Base-by-base conservation (phyloP, 192 early-diverging fungal genomes). In the Coemansia sp. region DNA sequence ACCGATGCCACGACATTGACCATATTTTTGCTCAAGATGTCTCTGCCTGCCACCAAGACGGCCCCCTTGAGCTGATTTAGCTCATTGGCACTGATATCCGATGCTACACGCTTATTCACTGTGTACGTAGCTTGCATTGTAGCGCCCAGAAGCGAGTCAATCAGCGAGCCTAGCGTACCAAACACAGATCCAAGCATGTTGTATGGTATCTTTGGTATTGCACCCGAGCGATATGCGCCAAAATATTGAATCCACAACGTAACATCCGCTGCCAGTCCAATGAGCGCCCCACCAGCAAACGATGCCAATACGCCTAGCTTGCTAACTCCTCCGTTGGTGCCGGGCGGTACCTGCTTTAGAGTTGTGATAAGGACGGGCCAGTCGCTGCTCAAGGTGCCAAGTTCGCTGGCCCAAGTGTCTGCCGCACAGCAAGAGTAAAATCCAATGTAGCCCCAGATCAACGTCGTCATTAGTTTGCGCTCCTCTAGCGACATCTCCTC, bases 251-350 rank as follows among this genome's bases (percentile, higher is more conserved):
- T 17, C 57, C 77, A 64, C 16, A 91, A 60, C 2, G 85, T 74
- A 55, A 90, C 33, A 13, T 84, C 80, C 11, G 87, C 89, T 0
- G 84, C 70, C 10, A 91, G 40, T 10, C 94, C 95, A 33, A 95
- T 85, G 21, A 88, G 64, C 5, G 85, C 63, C 30, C 94, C 95
- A 23, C 95, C 94, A 8, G 77, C 86, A 52, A 95, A 64, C 14
- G 93, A 95, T 16, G 95, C 91, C 1, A 79, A 73, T n/a, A 93
- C 49, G 13, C 95, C 95, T 33, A 95, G 66, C 17, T 79, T 74
- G 16, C 88, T 89, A 10, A 97, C 76, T 2, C 90, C 96, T 11
- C 96, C 96, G 78, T 98, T 98, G 14, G 94, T 96, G 2, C 96
- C 96, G 30, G 91, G 90, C 11, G 96, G 96, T 7, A 96, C 96